Evolutionary conservation across 306 rosid species (phyloP).

Genomic region (Quercus cerris): DNA sequence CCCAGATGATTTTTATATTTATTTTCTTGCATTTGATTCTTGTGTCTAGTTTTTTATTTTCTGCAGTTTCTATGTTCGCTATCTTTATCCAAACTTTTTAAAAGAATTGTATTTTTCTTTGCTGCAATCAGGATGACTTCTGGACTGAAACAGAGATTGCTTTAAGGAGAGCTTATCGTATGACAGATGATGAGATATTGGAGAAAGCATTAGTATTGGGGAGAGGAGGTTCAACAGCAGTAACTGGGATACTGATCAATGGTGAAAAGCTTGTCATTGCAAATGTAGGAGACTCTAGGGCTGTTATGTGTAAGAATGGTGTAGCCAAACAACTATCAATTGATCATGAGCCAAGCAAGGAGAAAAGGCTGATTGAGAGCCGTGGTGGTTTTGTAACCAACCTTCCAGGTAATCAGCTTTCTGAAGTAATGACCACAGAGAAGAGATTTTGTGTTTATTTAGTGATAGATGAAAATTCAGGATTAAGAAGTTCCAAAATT

Average conservation of each 20-base stretch:
- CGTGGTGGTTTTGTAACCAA: slow-evolving; percentile 76
- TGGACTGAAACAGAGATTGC: slow-evolving; percentile 50
- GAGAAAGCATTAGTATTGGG: slow-evolving; percentile 45
- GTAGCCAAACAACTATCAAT: slow-evolving; percentile 52
- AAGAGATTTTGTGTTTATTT: neutral
- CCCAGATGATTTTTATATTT: neutral
- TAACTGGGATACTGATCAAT: slow-evolving; percentile 59
- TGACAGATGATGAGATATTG: slow-evolving; percentile 59
- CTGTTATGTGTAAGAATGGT: slow-evolving; percentile 57
- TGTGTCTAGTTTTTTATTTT: neutral
- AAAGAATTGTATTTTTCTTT: slow-evolving; percentile 7
- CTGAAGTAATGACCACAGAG: neutral
- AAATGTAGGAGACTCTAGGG: slow-evolving; percentile 72
- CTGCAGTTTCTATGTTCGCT: neutral
- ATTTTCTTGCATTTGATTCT: neutral
- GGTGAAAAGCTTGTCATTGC: slow-evolving; percentile 62
- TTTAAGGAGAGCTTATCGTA: slow-evolving; percentile 48
- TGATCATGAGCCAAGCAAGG: slow-evolving; percentile 71
- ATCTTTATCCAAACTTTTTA: neutral
- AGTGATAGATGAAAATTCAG: neutral
- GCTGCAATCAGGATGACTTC: slow-evolving; percentile 47
- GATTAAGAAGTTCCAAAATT: neutral
- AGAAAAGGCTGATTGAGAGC: slow-evolving; percentile 48
- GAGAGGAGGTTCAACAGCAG: slow-evolving; percentile 74
- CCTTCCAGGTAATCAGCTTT: slow-evolving; percentile 52